phyloP scores from a whole-genome alignment of 169 alveolate genomes.

The Cryptosporidium baileyi region DNA sequence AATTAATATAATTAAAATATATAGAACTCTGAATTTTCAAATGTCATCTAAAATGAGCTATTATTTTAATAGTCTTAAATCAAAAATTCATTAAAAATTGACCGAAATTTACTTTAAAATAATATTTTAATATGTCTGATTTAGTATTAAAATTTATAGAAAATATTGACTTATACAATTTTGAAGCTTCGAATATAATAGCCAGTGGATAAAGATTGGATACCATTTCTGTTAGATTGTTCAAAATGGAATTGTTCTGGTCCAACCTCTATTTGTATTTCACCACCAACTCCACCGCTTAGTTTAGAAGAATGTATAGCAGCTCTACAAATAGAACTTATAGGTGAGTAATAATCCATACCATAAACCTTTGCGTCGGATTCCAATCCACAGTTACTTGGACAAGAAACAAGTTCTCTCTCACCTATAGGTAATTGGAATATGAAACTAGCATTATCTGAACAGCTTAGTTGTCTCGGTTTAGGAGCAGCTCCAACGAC shows the following conservation, averaged over 20 bases:
- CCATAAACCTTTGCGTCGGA: constrained; percentile 74
- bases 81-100: too few relatives aligned
- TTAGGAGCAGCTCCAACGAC: constrained; percentile 85
- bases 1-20: too few relatives aligned
- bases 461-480: constrained; percentile 64
- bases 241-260: constrained; percentile 69
- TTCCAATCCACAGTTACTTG: constrained; percentile 73
- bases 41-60: too few relatives aligned
- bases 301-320: constrained; percentile 82
- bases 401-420: constrained; percentile 50
- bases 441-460: constrained; percentile 32
- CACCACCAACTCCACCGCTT: constrained; percentile 25
- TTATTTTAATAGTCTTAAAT: too few relatives aligned
- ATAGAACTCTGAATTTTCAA: too few relatives aligned
- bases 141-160: not conserved
- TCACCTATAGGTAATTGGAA: constrained; percentile 68
- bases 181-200: constrained; percentile 66
- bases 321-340: constrained; percentile 87
- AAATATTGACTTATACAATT: constrained; percentile 12
- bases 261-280: constrained; percentile 63
- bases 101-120: too few relatives aligned
- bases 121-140: not conserved
- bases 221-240: constrained; percentile 62
- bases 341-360: constrained; percentile 83
- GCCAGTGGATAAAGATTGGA: constrained; percentile 58